Evolutionary conservation across 202 grass and related monocot species (phyloP).

Genomic region (Eragrostis tef): DNA sequence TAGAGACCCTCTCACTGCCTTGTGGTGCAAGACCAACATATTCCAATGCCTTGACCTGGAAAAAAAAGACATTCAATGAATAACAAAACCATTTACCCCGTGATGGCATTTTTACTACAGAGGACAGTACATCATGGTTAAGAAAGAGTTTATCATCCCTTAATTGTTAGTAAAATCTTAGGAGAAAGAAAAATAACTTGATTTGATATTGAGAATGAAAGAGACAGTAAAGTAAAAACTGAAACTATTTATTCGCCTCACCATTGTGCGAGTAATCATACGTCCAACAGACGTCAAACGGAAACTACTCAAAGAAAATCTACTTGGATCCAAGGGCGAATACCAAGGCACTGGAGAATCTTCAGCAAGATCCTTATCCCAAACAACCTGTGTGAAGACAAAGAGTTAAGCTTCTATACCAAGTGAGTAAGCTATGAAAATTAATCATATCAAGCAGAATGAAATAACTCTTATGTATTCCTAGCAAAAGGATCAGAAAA

Average conservation of each 20-base stretch:
- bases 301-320: constrained; percentile 86
- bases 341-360: constrained; percentile 92
- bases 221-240: neutral
- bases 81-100: neutral
- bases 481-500: constrained; percentile 13
- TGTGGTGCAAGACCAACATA: constrained; percentile 72
- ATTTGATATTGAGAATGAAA: constrained; percentile 18
- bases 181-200: constrained; percentile 12
- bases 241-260: constrained; percentile 39
- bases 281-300: constrained; percentile 83
- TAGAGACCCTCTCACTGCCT: constrained; percentile 80
- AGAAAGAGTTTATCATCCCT: constrained; percentile 6
- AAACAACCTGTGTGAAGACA: constrained; percentile 73
- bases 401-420: neutral
- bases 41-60: constrained; percentile 87
- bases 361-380: constrained; percentile 80
- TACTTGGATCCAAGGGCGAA: constrained; percentile 79
- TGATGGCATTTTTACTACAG: neutral
- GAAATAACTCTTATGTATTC: constrained; percentile 18
- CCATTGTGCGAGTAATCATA: constrained; percentile 78
- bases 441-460: constrained; percentile 43
- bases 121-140: neutral
- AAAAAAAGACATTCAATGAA: constrained; percentile 23
- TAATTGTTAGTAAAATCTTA: neutral
- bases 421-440: neutral